Evolutionary conservation across 2,329 filamentous ascomycete species (phyloP), one percentile per base, ranked within the genome.

Genomic region (Fusarium austroafricanum): DNA sequence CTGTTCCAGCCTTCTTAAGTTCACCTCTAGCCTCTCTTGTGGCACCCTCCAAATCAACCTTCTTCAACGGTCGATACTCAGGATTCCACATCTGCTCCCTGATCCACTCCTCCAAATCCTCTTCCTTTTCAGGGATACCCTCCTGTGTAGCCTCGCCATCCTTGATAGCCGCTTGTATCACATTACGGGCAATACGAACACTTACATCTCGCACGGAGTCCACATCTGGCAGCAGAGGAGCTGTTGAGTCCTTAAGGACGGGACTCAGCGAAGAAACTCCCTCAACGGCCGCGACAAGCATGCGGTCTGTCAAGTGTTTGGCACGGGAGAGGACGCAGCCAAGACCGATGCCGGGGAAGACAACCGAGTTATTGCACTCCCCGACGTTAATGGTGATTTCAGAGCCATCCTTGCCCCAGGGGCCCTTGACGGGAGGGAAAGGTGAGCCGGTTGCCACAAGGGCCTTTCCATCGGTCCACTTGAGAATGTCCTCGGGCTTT

Each of bases 311-410:
- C 28, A 97, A 79, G 1, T 89, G 83, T 14, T 81, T 84, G 4
- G 90, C 84, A 15, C 92, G 88, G 26, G 85, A 89, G 2, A 97
- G 85, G 0, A 97, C 87, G 10, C 87, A 87, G 12, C 93, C 94
- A 2, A 97, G 88, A 0, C 93, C 93, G 60, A 97, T 95, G 0
- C 93, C 93, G 0, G 93, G 93, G 77, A 96, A 97, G 17, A 91
- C 91, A 33, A 92, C 92, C 1, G 89, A 91, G 79, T 97, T 97
- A 80, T 97, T 97, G 80, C 94, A 97, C 78, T 97, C 93, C 23
- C 92, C 92, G 74, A 86, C 75, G 28, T 83, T 79, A 59, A 85
- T 81, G 64, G 78, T 77, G 2, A 83, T 61, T 10, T 85, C 82
- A 1, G 73, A 52, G 0, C 83, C 85, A 11, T 80, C 76, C 0